Evolutionary conservation across 2,329 filamentous ascomycete species (phyloP), one percentile per base, ranked within the genome.

Genomic region (Emmonsiellopsis sp.): DNA sequence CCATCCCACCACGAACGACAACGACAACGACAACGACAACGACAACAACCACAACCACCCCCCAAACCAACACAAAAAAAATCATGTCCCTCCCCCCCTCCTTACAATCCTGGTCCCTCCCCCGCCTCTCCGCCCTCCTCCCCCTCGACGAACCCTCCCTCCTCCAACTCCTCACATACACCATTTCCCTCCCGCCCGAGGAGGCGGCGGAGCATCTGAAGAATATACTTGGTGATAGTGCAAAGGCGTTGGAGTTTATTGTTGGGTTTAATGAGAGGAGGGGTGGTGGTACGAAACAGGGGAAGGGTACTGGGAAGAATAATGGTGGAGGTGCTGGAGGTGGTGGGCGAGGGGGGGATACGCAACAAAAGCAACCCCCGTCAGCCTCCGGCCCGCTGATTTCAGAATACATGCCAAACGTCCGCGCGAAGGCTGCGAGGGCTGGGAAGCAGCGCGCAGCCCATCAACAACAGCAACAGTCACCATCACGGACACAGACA

Each of bases 71-170:
- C 20, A 26, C 0, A 4, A 16, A 15, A 11, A 11, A 47, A 47
- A 35, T 15, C 26, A 43, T 52, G 38, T 5, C 51, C n/a, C 30
- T 42, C 10, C 9, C 16, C 37, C 4, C 45, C 26, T 4, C 44
- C 32, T 38, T 59, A 20, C 52, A 56, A 46, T 31, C 50, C 15
- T 85, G 83, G 83, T 82, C 83, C 31, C 63, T 84, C 41, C 77
- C 85, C 48, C 88, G 90, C 65, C 81, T 98, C 7, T 83, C 85
- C 26, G 83, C 83, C 65, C 78, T 98, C 13, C 79, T 98, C 1
- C 89, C 90, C 7, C 77, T 97, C 9, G 90, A 95, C 37, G 84
- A 95, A 37, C 84, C 87, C 10, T 90, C 92, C 41, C 76, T 97
- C 34, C 82, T 84, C 64, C 89, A 97, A 66, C 80, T 96, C 43